Evolutionary conservation across 345 rosid genomes (phyloP).

Genomic region (Moricandia arvensis): DNA sequence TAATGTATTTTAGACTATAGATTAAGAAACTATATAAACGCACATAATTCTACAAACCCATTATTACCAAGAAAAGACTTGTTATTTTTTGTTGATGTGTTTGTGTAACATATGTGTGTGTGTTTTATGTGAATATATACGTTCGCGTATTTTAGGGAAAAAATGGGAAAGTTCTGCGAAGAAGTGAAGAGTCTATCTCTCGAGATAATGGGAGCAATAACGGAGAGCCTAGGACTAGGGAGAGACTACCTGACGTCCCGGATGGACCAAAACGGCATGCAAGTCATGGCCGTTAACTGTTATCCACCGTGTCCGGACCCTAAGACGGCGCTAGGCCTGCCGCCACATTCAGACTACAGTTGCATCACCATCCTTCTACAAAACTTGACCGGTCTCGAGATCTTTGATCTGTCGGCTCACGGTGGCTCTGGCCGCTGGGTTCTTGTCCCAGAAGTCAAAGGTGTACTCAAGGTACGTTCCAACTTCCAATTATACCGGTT

Average conservation of each 20-base stretch:
- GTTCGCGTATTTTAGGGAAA: constrained; percentile 38
- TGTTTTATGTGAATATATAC: no score
- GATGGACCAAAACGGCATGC: constrained; percentile 51
- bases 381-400: constrained; percentile 54
- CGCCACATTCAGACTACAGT: constrained; percentile 66
- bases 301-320: constrained; percentile 66
- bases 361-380: constrained; percentile 58
- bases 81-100: no score
- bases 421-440: constrained; percentile 42
- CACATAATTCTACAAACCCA: background rate
- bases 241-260: constrained; percentile 39
- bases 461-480: constrained; percentile 48
- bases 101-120: no score
- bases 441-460: constrained; percentile 40
- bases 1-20: background rate
- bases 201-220: constrained; percentile 48
- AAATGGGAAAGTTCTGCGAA: constrained; percentile 49
- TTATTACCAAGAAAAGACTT: background rate
- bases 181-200: constrained; percentile 44
- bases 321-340: constrained; percentile 46
- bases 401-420: constrained; percentile 36
- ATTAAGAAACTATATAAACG: background rate
- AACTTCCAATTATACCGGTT: background rate
- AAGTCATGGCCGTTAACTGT: constrained; percentile 57
- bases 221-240: constrained; percentile 53